A percentile compares a stretch with the other conserved stretches of the same genome.
Evolutionary conservation across 2,329 filamentous ascomycete species (phyloP).

Genomic region (Xylaria sp.): DNA sequence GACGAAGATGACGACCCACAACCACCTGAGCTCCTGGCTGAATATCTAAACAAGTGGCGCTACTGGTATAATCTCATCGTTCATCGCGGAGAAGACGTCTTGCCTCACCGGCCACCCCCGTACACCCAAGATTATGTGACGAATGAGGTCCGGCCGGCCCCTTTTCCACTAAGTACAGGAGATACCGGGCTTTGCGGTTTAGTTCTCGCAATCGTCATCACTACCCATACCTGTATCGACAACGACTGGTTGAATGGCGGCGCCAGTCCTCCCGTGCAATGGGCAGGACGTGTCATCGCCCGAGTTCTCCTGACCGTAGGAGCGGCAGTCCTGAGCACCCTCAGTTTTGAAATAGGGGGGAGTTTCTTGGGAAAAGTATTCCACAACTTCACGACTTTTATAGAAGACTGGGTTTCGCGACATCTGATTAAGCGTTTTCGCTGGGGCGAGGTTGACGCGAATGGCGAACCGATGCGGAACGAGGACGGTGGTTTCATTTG

Average conservation of each 20-base stretch:
- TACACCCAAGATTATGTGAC: slow-evolving; percentile 4
- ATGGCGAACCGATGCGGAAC: slow-evolving; percentile 8
- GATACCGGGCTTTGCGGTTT: slow-evolving; percentile 18
- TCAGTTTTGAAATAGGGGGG: slow-evolving; percentile 21
- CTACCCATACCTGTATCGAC: slow-evolving; percentile 15
- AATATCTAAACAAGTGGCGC: slow-evolving; percentile 1
- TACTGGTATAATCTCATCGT: slow-evolving; percentile 14
- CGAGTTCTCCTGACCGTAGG: slow-evolving; percentile 16
- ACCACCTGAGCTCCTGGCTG: neutral
- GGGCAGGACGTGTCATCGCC: slow-evolving; percentile 14
- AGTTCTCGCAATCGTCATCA: slow-evolving; percentile 13
- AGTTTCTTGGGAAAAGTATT: slow-evolving; percentile 7
- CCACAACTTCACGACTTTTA: neutral
- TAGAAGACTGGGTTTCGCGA: slow-evolving; percentile 3
- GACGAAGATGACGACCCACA: neutral
- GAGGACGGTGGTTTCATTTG: slow-evolving; percentile 9
- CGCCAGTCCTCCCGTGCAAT: slow-evolving; percentile 10
- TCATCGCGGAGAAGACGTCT: slow-evolving; percentile 10
- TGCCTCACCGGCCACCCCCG: neutral
- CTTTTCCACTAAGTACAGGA: slow-evolving; percentile 21
- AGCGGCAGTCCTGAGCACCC: slow-evolving; percentile 21
- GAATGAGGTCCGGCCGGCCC: slow-evolving; percentile 8
- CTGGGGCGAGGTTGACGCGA: slow-evolving; percentile 17
- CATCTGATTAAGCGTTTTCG: slow-evolving; percentile 6
- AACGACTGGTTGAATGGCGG: slow-evolving; percentile 10